Conservation (phyloP, 208 protist genomes). For the Hexamita inflata region DNA sequence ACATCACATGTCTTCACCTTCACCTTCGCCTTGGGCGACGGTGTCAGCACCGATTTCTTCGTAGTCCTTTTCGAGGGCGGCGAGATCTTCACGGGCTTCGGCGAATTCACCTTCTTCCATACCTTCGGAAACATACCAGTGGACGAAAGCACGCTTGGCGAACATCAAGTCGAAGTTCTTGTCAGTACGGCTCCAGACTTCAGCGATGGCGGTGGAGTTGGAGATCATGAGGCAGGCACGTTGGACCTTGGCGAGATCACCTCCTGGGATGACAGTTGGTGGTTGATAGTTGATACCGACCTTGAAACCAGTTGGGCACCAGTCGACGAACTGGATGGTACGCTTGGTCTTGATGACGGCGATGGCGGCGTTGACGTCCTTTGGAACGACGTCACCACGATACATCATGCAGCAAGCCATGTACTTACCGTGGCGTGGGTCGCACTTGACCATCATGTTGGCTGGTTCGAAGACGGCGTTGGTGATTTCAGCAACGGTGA, state of each 20-base stretch:
- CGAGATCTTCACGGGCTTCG: constrained; percentile 55
- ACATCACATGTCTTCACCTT: too few relatives aligned
- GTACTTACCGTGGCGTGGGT: constrained; percentile 58
- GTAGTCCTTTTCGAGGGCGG: constrained; percentile 55
- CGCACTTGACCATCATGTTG: constrained; percentile 56
- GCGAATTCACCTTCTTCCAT: constrained; percentile 61
- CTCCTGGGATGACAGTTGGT: constrained; percentile 73
- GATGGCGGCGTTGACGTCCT: constrained; percentile 56
- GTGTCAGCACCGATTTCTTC: constrained; percentile 50
- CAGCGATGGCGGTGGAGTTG: constrained; percentile 56
- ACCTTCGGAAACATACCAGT: constrained; percentile 61
- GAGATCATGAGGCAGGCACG: constrained; percentile 48
- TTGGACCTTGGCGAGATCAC: constrained; percentile 62
- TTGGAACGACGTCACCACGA: constrained; percentile 57
- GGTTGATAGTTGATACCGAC: constrained; percentile 87
- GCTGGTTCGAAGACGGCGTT: constrained; percentile 56
- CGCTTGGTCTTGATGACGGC: constrained; percentile 57
- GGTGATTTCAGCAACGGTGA: constrained; percentile 56
- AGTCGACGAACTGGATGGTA: constrained; percentile 59
- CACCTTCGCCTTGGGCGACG: constrained; percentile 30
- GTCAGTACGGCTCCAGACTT: constrained; percentile 51
- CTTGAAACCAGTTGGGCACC: constrained; percentile 59
- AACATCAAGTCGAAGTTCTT: constrained; percentile 60
- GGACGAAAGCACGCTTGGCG: constrained; percentile 59
- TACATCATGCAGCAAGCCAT: constrained; percentile 61